Base-by-base conservation (phyloP, 331 rosid species). In the Dryas integrifolia region DNA sequence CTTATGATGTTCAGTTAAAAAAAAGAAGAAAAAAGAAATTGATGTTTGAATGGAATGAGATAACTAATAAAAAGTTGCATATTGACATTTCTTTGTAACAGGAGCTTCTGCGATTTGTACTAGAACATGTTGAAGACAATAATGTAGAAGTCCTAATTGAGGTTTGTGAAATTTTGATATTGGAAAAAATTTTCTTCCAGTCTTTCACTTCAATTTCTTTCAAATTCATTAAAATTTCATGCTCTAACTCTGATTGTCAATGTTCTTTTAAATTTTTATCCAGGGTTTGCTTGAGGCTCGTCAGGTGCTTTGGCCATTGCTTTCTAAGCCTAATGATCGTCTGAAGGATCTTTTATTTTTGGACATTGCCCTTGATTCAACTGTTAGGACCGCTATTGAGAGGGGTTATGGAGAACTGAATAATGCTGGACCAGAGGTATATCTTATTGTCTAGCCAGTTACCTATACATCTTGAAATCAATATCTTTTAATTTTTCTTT, bases 261-360 rank as follows among this genome's bases (percentile, higher is more conserved):
- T 61, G 21, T 48, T 46, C 59, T 12, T 35, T 74, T 51, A 24
- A 21, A 52, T 24, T 78, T 72, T 79, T 62, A 81, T 70, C 30
- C 60, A 95, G 98, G 93, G 90, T 58, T 84, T 95, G 87, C 92
- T 95, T n/a, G 98, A 95, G 86, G 92, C 96, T 79, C 97, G 98
- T 70, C 93, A 91, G 52, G 96, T 81, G 77, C 86, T 95, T 64
- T 83, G 82, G 57, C 87, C 97, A 50, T 70, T 82, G 81, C 96
- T 95, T 76, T 77, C 74, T 72, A 88, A 83, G 73, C 80, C 96
- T 71, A 87, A 80, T 75, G 77, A 83, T 79, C 98, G 98, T 79
- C 82, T 95, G 78, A 95, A 83, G 87, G 98, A 95, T 87, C 89
- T 95, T 77, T 43, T 95, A 79, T 95, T 95, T 88, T 88, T 95